A percentile compares a stretch with the other conserved stretches of the same genome.
Conservation (phyloP, 495 filamentous ascomycete species). For the Penicillium egyptiacum region DNA sequence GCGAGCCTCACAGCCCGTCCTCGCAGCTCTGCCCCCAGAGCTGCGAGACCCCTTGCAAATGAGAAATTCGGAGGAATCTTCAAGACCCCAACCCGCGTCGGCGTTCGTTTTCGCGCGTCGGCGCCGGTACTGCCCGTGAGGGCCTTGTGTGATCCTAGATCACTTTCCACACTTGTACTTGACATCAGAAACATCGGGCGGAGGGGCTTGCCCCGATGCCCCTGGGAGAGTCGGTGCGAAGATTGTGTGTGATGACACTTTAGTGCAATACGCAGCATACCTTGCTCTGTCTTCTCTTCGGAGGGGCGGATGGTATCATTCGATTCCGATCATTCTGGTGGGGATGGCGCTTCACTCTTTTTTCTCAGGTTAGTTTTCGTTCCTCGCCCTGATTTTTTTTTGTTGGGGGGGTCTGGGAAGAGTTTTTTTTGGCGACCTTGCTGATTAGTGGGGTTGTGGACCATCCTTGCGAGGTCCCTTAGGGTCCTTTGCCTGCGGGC, state of each 20-base stretch:
- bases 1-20: constrained; percentile 34
- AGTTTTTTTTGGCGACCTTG: constrained; percentile 33
- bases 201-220: constrained; percentile 34
- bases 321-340: constrained; percentile 98
- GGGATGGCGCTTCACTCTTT: constrained; percentile 73
- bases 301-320: constrained; percentile 69
- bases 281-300: constrained; percentile 35
- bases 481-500: constrained; percentile 15
- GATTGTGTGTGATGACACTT: constrained; percentile 90
- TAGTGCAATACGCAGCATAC: constrained; percentile 99
- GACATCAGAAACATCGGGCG: constrained; percentile 98
- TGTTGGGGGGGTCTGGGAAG: constrained; percentile 31
- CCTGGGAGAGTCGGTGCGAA: constrained; percentile 92
- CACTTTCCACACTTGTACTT: constrained; percentile 74
- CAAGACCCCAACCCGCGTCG: constrained; percentile 54
- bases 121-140: constrained; percentile 74
- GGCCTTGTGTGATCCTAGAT: constrained; percentile 75
- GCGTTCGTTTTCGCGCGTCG: constrained; percentile 25
- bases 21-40: constrained; percentile 13
- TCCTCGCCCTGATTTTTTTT: constrained; percentile 13
- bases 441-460: constrained; percentile 40
- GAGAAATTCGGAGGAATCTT: constrained; percentile 99
- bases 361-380: constrained; percentile 59
- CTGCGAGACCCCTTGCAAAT: constrained; percentile 68
- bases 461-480: constrained; percentile 15